A percentile compares a stretch with the other conserved stretches of the same genome.
These are phyloP conservation scores for Cryptosporidium canis DNA, from an alignment of 169 alveolate genomes.

Conservation along the genomic window DNA sequence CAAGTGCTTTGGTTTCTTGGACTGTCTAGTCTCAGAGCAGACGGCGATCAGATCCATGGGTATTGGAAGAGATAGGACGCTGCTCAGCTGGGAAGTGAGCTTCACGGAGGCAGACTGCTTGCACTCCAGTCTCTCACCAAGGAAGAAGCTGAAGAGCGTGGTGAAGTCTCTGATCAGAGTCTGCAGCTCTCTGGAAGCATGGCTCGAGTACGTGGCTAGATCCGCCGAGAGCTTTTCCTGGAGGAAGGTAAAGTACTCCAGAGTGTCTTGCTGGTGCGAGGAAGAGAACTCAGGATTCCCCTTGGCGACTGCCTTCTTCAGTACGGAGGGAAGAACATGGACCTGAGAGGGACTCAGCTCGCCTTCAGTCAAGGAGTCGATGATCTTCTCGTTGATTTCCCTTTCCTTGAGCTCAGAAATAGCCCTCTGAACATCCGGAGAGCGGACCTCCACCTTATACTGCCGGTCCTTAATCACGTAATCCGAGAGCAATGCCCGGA, in stretches of 20 bases:
- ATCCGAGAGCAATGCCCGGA: slow-evolving; percentile 18
- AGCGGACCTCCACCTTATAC: background rate
- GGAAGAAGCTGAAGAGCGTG: background rate
- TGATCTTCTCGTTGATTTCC: slow-evolving; percentile 11
- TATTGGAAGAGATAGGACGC: slow-evolving; percentile 30
- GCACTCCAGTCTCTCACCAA: slow-evolving; percentile 55
- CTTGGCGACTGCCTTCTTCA: slow-evolving; percentile 30
- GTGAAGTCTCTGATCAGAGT: background rate
- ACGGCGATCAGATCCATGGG: background rate
- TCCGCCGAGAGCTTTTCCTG: slow-evolving; percentile 12
- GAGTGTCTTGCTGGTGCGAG: slow-evolving; percentile 81
- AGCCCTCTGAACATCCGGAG: slow-evolving; percentile 1
- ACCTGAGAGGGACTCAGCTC: background rate
- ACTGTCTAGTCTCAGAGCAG: background rate
- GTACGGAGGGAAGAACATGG: background rate
- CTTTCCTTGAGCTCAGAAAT: background rate
- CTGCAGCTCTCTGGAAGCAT: background rate
- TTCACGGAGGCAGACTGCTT: slow-evolving; percentile 18
- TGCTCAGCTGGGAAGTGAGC: background rate
- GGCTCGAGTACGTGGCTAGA: background rate
- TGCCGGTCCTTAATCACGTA: slow-evolving; percentile 19
- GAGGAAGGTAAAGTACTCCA: slow-evolving; percentile 73
- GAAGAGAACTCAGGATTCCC: slow-evolving; percentile 78
- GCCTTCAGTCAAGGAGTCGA: slow-evolving; percentile 13
- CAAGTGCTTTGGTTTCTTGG: slow-evolving; percentile 25